phyloP scores from a whole-genome alignment of 2,329 filamentous ascomycete genomes.

The Penicillium sp. region DNA sequence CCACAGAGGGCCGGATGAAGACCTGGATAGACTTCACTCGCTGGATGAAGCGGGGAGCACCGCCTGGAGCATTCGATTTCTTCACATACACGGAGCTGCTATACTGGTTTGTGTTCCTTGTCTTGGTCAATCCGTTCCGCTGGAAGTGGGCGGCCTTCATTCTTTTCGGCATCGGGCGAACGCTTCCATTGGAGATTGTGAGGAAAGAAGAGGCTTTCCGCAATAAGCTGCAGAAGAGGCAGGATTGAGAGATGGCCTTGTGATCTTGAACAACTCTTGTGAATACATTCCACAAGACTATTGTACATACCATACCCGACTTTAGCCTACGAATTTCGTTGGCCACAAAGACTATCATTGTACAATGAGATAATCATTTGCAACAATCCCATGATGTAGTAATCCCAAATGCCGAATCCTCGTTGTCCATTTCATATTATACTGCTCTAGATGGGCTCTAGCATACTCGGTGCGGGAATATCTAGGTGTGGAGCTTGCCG shows the following conservation, averaged over 20 bases:
- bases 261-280: background rate
- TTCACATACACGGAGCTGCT: background rate
- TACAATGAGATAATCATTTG: no score
- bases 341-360: no score
- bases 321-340: no score
- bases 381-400: no score
- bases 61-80: background rate
- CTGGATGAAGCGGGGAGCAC: slow-evolving; percentile 1
- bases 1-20: background rate
- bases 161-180: background rate
- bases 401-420: no score
- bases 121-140: background rate
- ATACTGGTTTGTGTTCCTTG: background rate
- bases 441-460: no score
- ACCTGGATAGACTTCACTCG: slow-evolving; percentile 3
- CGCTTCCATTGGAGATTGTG: background rate
- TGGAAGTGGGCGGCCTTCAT: background rate
- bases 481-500: no score
- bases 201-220: background rate
- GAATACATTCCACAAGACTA: background rate
- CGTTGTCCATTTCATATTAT: no score
- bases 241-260: background rate
- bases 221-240: background rate
- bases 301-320: no score
- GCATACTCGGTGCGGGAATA: no score